Conservation (phyloP, 192 early-diverging fungal genomes). For the Ambispora gerdemannii region DNA sequence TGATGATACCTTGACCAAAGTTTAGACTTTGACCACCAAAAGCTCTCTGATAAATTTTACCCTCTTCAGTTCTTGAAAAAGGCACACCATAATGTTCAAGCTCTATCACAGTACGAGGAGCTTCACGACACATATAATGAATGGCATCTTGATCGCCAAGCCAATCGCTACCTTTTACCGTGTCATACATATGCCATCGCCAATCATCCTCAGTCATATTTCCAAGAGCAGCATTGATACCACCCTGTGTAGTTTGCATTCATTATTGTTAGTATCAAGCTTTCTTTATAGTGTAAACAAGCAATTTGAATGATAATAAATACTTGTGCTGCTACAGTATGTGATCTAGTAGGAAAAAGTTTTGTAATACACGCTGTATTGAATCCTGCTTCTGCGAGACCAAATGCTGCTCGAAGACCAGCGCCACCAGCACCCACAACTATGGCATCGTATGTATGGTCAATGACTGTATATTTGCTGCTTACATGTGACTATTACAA, state of each 20-base stretch:
- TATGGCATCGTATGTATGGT: conserved; percentile 98
- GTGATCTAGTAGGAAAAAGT: conserved; percentile 96
- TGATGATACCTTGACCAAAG: conserved; percentile 78
- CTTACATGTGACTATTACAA: conserved; percentile 31
- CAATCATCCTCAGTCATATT: conserved; percentile 99
- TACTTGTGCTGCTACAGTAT: conserved; percentile 96
- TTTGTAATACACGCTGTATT: conserved; percentile 99
- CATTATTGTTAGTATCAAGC: neutral
- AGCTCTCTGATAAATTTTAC: conserved; percentile 98
- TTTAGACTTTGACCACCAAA: conserved; percentile 97
- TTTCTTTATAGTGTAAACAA: neutral
- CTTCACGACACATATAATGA: conserved; percentile 99
- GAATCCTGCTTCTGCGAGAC: conserved; percentile 90
- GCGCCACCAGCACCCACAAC: conserved; percentile 98
- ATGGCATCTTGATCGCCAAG: conserved; percentile 99
- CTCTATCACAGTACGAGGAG: conserved; percentile 91
- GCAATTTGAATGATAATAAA: neutral
- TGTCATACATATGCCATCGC: conserved; percentile 99
- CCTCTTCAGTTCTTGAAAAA: conserved; percentile 96
- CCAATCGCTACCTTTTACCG: conserved; percentile 99
- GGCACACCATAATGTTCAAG: conserved; percentile 98
- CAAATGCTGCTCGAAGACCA: conserved; percentile 96
- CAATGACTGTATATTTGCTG: conserved; percentile 88
- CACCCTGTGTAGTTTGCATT: conserved; percentile 58
- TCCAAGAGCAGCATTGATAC: conserved; percentile 98